A percentile compares a stretch with the other conserved stretches of the same genome.
phyloP scores from a whole-genome alignment of 1,284 basidiomycete genomes.

The Irpex lacteus region DNA sequence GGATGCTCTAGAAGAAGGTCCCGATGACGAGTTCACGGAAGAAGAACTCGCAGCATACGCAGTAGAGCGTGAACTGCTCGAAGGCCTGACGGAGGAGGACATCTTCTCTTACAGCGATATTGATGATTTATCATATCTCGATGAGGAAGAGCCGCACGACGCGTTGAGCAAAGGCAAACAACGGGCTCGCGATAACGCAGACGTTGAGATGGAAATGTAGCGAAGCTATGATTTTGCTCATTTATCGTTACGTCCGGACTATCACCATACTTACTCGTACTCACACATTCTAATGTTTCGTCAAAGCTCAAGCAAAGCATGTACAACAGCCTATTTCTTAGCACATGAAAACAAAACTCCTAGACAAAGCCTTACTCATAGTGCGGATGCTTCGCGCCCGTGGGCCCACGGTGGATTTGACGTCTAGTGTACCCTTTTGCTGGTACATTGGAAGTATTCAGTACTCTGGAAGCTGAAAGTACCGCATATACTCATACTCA shows the following conservation, averaged over 20 bases:
- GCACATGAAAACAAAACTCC: too few species aligned
- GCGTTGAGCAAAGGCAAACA: slow-evolving; percentile 20
- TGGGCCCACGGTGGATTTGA: too few species aligned
- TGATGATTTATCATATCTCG: slow-evolving; percentile 19
- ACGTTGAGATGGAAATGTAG: slow-evolving; percentile 17
- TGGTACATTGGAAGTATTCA: too few species aligned
- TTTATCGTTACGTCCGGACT: neutral
- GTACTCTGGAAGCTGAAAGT: too few species aligned
- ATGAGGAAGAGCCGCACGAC: slow-evolving; percentile 10
- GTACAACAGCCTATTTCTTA: too few species aligned
- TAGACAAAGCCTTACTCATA: too few species aligned
- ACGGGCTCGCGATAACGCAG: slow-evolving; percentile 38
- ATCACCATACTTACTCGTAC: neutral
- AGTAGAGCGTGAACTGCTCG: slow-evolving; percentile 53
- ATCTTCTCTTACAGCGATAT: slow-evolving; percentile 30
- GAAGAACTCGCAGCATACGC: slow-evolving; percentile 61
- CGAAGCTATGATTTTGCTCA: neutral
- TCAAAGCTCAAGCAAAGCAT: too few species aligned
- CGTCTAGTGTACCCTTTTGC: too few species aligned
- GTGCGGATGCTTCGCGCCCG: too few species aligned
- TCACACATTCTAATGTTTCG: neutral
- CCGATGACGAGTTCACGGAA: slow-evolving; percentile 45
- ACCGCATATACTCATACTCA: too few species aligned
- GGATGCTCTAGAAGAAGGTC: slow-evolving; percentile 12
- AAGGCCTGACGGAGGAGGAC: slow-evolving; percentile 35